These are phyloP conservation scores for Fennellomyces sp. DNA, from an alignment of 371 early-diverging fungal species.

Conservation along the genomic window DNA sequence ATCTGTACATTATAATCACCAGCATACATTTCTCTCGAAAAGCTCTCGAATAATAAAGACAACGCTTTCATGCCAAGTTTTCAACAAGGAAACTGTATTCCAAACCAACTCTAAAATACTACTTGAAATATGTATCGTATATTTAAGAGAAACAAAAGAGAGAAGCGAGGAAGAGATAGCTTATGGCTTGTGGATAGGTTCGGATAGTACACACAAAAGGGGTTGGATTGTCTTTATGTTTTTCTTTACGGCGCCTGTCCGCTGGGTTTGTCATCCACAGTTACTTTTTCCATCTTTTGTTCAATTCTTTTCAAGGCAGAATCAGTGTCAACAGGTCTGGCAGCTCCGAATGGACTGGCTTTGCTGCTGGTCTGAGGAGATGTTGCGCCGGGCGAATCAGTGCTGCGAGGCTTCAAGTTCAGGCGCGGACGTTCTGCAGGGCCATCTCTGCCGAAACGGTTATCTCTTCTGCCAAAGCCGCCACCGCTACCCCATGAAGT, in stretches of 20 bases:
- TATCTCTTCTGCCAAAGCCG: slow-evolving; percentile 16
- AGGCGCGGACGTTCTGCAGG: slow-evolving; percentile 58
- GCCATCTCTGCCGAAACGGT: slow-evolving; percentile 22
- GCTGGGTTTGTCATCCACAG: slow-evolving; percentile 3
- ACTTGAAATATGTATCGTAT: no score
- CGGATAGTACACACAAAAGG: background rate
- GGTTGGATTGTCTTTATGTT: background rate
- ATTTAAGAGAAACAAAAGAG: background rate
- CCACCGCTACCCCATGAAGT: slow-evolving; percentile 47
- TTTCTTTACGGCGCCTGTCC: slow-evolving; percentile 14
- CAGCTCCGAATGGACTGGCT: slow-evolving; percentile 84
- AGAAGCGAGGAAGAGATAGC: background rate
- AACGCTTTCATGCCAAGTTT: no score
- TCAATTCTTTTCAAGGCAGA: slow-evolving; percentile 74
- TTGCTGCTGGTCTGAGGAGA: slow-evolving; percentile 31
- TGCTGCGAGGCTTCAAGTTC: slow-evolving; percentile 72
- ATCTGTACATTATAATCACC: background rate
- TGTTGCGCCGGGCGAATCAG: slow-evolving; percentile 26
- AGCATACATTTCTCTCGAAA: background rate
- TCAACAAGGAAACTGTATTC: no score
- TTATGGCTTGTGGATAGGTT: background rate
- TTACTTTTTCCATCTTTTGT: slow-evolving; percentile 47
- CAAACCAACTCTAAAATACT: no score
- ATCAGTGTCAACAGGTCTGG: slow-evolving; percentile 78
- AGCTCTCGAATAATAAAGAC: no score